A percentile compares a stretch with the other conserved stretches of the same genome.
phyloP scores from a whole-genome alignment of 2,329 filamentous ascomycete species.

The Claviceps sp. region DNA sequence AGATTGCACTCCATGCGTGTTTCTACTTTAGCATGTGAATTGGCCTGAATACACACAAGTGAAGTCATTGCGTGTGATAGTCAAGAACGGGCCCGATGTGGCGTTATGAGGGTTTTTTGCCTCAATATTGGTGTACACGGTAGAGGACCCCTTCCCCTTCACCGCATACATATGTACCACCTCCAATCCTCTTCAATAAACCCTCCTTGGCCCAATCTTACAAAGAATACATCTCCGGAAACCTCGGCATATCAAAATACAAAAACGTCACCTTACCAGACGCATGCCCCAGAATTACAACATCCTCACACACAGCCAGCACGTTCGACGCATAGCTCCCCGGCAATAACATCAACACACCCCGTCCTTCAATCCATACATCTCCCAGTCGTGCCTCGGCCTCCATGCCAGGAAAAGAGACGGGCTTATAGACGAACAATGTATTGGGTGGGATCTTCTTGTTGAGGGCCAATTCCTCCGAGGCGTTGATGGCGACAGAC shows the following conservation, averaged over 20 bases:
- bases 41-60: too few relatives aligned
- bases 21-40: too few relatives aligned
- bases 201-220: too few relatives aligned
- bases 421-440: slow-evolving; percentile 7
- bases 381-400: slow-evolving; percentile 5
- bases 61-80: too few relatives aligned
- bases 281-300: slow-evolving; percentile 7
- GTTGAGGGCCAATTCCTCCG: slow-evolving; percentile 1
- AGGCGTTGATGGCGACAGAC: slow-evolving; percentile 1
- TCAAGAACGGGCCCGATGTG: too few relatives aligned
- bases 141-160: background rate
- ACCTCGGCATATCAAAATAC: slow-evolving; percentile 5
- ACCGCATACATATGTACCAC: background rate
- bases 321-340: slow-evolving; percentile 5
- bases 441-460: slow-evolving; percentile 3
- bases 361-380: slow-evolving; percentile 6
- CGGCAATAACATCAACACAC: slow-evolving; percentile 6
- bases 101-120: too few relatives aligned
- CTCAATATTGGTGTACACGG: background rate
- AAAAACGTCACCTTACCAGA: slow-evolving; percentile 8
- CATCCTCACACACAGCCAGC: slow-evolving; percentile 5
- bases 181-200: background rate
- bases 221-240: slow-evolving; percentile 3
- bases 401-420: slow-evolving; percentile 7
- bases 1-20: too few relatives aligned